These are phyloP conservation scores for Sphagnum fallax DNA, from an alignment of 228 moss, liverwort and hornwort species.

Conservation along the genomic window DNA sequence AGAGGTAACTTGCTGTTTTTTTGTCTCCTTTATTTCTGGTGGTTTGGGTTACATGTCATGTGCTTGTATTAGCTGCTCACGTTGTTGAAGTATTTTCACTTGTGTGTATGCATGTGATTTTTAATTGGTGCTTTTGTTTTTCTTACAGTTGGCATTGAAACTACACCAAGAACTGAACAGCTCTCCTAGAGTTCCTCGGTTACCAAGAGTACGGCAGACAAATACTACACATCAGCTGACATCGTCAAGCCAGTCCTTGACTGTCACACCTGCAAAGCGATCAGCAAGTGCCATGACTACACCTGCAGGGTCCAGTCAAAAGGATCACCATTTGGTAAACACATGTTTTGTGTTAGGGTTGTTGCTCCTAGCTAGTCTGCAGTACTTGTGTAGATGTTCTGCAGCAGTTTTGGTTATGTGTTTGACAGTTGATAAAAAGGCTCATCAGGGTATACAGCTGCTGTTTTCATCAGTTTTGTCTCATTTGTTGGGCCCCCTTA, in stretches of 20 bases:
- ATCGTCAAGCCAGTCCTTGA: slow-evolving; percentile 15
- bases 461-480: no score
- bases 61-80: no score
- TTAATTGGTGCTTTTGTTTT: neutral
- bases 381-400: neutral
- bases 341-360: neutral
- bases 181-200: slow-evolving; percentile 48
- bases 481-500: no score
- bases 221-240: slow-evolving; percentile 19
- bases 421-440: neutral
- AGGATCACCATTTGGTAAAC: slow-evolving; percentile 36
- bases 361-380: neutral
- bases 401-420: neutral
- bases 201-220: slow-evolving; percentile 38
- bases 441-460: no score
- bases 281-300: slow-evolving; percentile 6
- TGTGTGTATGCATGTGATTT: no score
- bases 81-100: no score
- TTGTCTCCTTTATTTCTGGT: neutral
- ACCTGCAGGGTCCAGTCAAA: slow-evolving; percentile 21
- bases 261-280: slow-evolving; percentile 24
- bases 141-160: slow-evolving; percentile 33
- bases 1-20: slow-evolving; percentile 18
- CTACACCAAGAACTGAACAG: slow-evolving; percentile 56
- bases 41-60: neutral